phyloP scores from a whole-genome alignment of 1,139 yeast genomes.

The Zygoascus sp. region DNA sequence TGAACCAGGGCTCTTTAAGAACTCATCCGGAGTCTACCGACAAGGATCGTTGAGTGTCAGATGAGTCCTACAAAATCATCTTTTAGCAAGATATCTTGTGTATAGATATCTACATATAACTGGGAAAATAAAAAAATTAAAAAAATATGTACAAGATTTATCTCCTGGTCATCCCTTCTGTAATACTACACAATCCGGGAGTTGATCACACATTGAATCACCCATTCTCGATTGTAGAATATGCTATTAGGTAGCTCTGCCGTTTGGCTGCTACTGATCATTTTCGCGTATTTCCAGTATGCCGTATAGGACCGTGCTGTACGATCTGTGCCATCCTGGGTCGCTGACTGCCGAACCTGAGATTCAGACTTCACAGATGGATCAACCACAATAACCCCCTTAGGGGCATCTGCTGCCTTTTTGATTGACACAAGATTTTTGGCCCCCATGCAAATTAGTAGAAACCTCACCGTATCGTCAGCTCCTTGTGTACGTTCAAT shows the following conservation, averaged over 20 bases:
- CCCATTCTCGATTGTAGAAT: slow-evolving; percentile 31
- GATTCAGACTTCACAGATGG: slow-evolving; percentile 12
- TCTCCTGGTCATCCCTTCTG: neutral
- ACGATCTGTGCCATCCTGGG: slow-evolving; percentile 3
- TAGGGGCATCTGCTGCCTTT: slow-evolving; percentile 7
- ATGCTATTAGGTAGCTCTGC: slow-evolving; percentile 18
- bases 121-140: too few species aligned
- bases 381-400: slow-evolving; percentile 16
- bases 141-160: too few species aligned
- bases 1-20: slow-evolving; percentile 45
- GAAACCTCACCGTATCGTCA: slow-evolving; percentile 14
- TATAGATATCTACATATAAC: too few species aligned
- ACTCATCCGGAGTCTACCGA: slow-evolving; percentile 47
- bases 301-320: slow-evolving; percentile 12
- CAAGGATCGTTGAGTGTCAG: slow-evolving; percentile 57
- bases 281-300: slow-evolving; percentile 1
- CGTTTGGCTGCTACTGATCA: slow-evolving; percentile 8
- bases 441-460: slow-evolving; percentile 15
- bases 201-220: slow-evolving; percentile 33
- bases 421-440: slow-evolving; percentile 3
- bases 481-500: slow-evolving; percentile 15
- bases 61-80: slow-evolving; percentile 42
- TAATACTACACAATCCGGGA: slow-evolving; percentile 25
- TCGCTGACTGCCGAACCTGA: slow-evolving; percentile 8
- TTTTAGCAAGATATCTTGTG: too few species aligned